phyloP scores from a whole-genome alignment of 805 yeast species.

The Grigorovia transvaalensis region DNA sequence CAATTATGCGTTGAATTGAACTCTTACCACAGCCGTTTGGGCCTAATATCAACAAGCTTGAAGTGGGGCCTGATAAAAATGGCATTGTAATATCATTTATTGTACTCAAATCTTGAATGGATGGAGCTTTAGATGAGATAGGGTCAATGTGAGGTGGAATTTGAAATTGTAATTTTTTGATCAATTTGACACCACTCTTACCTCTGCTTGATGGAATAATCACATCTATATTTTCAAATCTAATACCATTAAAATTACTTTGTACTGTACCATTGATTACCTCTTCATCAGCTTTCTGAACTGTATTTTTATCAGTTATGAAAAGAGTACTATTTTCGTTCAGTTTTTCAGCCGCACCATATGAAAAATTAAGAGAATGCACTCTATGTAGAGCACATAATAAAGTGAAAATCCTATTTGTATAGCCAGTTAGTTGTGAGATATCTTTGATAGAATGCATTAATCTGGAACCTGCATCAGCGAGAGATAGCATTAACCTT shows the following conservation, averaged over 20 bases:
- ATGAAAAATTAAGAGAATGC: slow-evolving; percentile 44
- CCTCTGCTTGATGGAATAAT: slow-evolving; percentile 65
- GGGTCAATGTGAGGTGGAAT: slow-evolving; percentile 27
- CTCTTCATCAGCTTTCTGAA: slow-evolving; percentile 17
- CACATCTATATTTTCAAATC: slow-evolving; percentile 75
- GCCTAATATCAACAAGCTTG: slow-evolving; percentile 72
- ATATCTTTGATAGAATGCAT: slow-evolving; percentile 92
- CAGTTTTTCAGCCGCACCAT: slow-evolving; percentile 19
- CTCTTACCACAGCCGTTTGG: slow-evolving; percentile 88
- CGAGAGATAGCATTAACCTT: slow-evolving; percentile 78
- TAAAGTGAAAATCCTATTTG: slow-evolving; percentile 72
- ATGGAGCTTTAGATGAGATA: slow-evolving; percentile 15
- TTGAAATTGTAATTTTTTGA: slow-evolving; percentile 53
- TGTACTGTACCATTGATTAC: slow-evolving; percentile 76
- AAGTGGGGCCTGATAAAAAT: slow-evolving; percentile 33
- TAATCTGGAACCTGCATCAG: slow-evolving; percentile 90
- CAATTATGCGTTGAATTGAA: slow-evolving; percentile 69
- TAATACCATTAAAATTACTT: slow-evolving; percentile 61
- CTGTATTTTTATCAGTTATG: not conserved
- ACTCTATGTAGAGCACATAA: slow-evolving; percentile 73
- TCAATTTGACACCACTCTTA: slow-evolving; percentile 47
- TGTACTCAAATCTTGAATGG: slow-evolving; percentile 31
- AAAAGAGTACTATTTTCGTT: not conserved
- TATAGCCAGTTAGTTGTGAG: slow-evolving; percentile 82
- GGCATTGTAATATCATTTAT: slow-evolving; percentile 17